Evolutionary conservation across 2,329 filamentous ascomycete genomes (phyloP).

Genomic region (Nigrospora osmanthi): DNA sequence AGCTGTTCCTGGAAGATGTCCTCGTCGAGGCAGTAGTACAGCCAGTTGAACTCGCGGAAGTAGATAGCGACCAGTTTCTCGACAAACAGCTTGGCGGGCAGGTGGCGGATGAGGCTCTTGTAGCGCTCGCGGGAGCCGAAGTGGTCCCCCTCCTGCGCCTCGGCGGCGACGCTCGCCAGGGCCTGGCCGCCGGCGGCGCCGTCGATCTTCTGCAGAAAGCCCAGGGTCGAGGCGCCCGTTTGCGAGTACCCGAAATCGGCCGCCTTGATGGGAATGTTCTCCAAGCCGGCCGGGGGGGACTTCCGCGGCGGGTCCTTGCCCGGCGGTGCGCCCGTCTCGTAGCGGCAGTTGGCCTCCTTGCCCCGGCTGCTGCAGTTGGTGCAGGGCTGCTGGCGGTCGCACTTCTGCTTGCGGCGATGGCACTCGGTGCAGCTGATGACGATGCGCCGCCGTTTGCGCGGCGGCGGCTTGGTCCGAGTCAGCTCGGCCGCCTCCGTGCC

Average conservation of each 20-base stretch:
- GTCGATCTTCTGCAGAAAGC: slow-evolving; percentile 48
- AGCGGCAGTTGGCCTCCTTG: slow-evolving; percentile 47
- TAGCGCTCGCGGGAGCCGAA: slow-evolving; percentile 47
- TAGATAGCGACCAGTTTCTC: slow-evolving; percentile 47
- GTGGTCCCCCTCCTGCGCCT: slow-evolving; percentile 23
- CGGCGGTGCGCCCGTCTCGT: slow-evolving; percentile 43
- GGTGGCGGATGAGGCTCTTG: slow-evolving; percentile 47
- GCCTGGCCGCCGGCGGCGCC: slow-evolving; percentile 24
- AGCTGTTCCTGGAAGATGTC: slow-evolving; percentile 43
- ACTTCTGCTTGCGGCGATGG: slow-evolving; percentile 58
- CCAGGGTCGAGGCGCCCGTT: slow-evolving; percentile 36
- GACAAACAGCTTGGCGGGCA: slow-evolving; percentile 46
- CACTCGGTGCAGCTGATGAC: slow-evolving; percentile 59
- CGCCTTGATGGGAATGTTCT: slow-evolving; percentile 31
- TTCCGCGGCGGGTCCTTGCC: slow-evolving; percentile 22
- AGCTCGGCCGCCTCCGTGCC: not conserved
- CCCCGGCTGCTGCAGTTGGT: slow-evolving; percentile 50
- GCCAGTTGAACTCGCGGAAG: slow-evolving; percentile 51
- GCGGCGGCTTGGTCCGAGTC: slow-evolving; percentile 23
- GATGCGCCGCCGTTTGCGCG: slow-evolving; percentile 49
- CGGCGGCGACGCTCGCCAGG: slow-evolving; percentile 22
- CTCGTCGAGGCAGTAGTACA: slow-evolving; percentile 49
- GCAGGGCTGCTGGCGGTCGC: slow-evolving; percentile 52
- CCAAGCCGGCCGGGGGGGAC: slow-evolving; percentile 12
- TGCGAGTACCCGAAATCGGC: slow-evolving; percentile 48